These are phyloP conservation scores for Apiotrichum siamense DNA, from an alignment of 1,284 basidiomycete species.

Conservation along the genomic window DNA sequence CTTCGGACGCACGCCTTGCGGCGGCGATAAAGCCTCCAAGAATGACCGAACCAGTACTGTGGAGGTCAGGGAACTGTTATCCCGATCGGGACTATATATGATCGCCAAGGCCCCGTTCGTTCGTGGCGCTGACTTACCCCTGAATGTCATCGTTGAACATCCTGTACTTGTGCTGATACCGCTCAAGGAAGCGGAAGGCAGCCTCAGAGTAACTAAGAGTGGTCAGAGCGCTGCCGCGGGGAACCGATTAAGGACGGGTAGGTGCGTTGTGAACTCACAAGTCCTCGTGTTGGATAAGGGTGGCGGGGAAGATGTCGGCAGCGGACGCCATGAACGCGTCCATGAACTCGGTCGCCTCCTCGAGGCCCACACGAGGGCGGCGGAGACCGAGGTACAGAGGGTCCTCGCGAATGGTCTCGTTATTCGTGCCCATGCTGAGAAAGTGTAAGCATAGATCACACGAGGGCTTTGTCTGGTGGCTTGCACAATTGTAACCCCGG, in stretches of 20 bases:
- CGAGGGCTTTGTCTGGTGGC: not conserved
- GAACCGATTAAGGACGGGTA: too few species aligned
- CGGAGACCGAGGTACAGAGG: slow-evolving; percentile 84
- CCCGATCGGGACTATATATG: not conserved
- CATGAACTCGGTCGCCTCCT: slow-evolving; percentile 67
- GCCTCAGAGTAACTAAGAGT: slow-evolving; percentile 60
- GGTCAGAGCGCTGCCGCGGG: not conserved
- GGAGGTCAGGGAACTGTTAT: slow-evolving; percentile 26
- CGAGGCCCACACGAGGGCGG: slow-evolving; percentile 60
- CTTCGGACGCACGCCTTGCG: slow-evolving; percentile 66
- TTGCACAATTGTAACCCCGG: too few species aligned
- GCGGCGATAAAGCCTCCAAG: slow-evolving; percentile 87
- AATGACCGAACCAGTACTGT: slow-evolving; percentile 84
- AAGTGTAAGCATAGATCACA: not conserved
- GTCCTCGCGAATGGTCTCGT: slow-evolving; percentile 70
- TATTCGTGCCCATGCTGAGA: slow-evolving; percentile 73
- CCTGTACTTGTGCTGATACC: slow-evolving; percentile 66
- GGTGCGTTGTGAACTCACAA: slow-evolving; percentile 51
- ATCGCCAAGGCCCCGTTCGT: not conserved
- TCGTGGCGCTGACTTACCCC: slow-evolving; percentile 35
- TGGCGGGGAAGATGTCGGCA: slow-evolving; percentile 64
- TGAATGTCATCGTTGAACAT: slow-evolving; percentile 89
- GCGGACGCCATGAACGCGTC: slow-evolving; percentile 89
- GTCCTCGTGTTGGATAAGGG: slow-evolving; percentile 87
- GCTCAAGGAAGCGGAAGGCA: slow-evolving; percentile 73